phyloP scores from a whole-genome alignment of 768 basidiomycete genomes.

The Lepiota venenata region DNA sequence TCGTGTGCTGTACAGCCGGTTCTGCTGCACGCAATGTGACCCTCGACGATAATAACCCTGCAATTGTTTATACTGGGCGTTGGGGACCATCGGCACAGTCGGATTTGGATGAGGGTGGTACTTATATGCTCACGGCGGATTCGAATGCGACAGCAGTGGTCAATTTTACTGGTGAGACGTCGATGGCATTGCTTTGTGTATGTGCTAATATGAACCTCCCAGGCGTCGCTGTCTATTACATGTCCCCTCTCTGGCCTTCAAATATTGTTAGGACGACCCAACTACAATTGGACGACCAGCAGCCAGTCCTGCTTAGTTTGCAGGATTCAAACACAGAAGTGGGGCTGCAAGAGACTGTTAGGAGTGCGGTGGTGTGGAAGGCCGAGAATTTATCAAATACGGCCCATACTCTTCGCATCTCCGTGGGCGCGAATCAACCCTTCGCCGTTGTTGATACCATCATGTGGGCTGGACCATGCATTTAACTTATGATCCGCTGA shows the following conservation, averaged over 20 bases:
- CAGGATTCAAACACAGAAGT: constrained; percentile 21
- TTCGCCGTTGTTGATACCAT: constrained; percentile 26
- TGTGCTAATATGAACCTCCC: too few species aligned
- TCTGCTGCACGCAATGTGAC: constrained; percentile 9
- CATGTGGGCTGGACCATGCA: constrained; percentile 20
- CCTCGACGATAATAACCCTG: constrained; percentile 8
- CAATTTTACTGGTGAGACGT: constrained; percentile 11
- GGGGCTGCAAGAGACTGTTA: constrained; percentile 34
- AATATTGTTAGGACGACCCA: constrained; percentile 31
- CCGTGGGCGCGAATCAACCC: constrained; percentile 29
- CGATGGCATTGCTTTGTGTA: too few species aligned
- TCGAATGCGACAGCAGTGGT: neutral
- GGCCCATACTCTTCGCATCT: constrained; percentile 35
- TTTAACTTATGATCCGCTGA: constrained; percentile 15
- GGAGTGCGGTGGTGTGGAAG: constrained; percentile 34
- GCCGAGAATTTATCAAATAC: constrained; percentile 27
- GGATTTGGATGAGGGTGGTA: neutral
- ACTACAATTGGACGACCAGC: constrained; percentile 33
- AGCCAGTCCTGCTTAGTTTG: constrained; percentile 30
- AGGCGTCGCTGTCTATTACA: constrained; percentile 34
- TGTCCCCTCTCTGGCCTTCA: constrained; percentile 36
- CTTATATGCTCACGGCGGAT: neutral
- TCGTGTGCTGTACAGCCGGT: neutral
- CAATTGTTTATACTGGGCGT: constrained; percentile 1
- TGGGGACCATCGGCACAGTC: neutral